Evolutionary conservation across 2,329 filamentous ascomycete genomes (phyloP), one percentile per base, ranked within the genome.

Genomic region (Dendrostoma leiphaemia): DNA sequence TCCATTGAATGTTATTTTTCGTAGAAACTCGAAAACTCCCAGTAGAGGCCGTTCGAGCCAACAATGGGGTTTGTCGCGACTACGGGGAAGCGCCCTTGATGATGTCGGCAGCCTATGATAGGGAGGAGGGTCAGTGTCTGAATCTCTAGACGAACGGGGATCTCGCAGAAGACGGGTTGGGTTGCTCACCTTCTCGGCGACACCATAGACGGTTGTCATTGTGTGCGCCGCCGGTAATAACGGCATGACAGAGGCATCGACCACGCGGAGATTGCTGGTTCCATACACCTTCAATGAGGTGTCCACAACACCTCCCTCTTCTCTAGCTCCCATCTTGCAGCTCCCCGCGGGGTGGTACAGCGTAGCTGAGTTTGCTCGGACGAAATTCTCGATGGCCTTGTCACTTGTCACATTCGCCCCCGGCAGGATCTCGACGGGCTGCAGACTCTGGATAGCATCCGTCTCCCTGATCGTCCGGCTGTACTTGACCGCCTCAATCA

Each of bases 171-270:
- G n/a, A n/a, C n/a, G n/a, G n/a, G n/a, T n/a, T n/a, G n/a, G n/a
- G n/a, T n/a, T n/a, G n/a, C n/a, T n/a, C n/a, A 62, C 65, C 61
- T 66, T 63, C 53, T 67, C 65, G 1, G 61, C 65, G 26, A 65
- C 51, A 3, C 60, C 63, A 47, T 66, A 67, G 23, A 63, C 60
- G 3, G 63, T 63, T 26, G 64, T 59, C 51, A 61, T 63, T 1
- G 61, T 58, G 41, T 65, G 63, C 4, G 61, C 62, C 0, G 63
- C 64, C 0, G 60, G 60, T 19, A 63, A 44, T 24, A 76, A 63
- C 2, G 76, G 76, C 38, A 78, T 71, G 24, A 77, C 66, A 38
- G 73, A 73, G 2, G 73, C 71, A 55, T 79, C 76, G 2, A 76
- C 70, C 7, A 79, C 66, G 4, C 76, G 69, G 41, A 79, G 62